These are phyloP conservation scores for Talaromyces sp. DNA, from an alignment of 2,329 filamentous ascomycete genomes.

Conservation along the genomic window DNA sequence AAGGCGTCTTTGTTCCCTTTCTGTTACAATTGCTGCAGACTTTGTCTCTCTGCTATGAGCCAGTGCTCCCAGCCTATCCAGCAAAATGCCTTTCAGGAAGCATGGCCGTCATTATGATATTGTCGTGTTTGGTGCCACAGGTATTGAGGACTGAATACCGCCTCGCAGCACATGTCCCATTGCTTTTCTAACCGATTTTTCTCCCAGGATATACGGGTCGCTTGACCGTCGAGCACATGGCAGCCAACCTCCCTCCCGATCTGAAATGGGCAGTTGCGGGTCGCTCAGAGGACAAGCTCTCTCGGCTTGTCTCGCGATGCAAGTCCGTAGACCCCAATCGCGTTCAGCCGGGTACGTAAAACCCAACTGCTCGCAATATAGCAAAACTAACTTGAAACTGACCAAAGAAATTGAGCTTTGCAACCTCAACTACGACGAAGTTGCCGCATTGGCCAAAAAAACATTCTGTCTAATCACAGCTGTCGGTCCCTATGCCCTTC, in stretches of 20 bases:
- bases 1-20: too few relatives aligned
- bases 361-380: not conserved
- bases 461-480: conserved; percentile 1
- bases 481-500: conserved; percentile 1
- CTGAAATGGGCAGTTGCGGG: conserved; percentile 6
- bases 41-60: not conserved
- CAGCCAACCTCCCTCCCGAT: not conserved
- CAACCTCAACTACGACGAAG: not conserved
- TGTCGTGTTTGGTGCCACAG: not conserved
- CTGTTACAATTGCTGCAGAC: too few relatives aligned
- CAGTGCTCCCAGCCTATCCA: not conserved
- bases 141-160: not conserved
- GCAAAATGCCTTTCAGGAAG: not conserved
- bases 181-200: not conserved
- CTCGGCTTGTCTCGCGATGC: conserved; percentile 1
- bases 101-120: not conserved
- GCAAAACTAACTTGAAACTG: not conserved
- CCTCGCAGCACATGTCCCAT: not conserved
- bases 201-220: not conserved
- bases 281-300: conserved; percentile 2
- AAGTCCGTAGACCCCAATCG: not conserved
- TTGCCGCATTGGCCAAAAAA: conserved; percentile 1
- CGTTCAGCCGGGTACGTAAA: not conserved
- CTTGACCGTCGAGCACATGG: not conserved
- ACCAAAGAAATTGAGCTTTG: not conserved